phyloP scores from a whole-genome alignment of 2,329 filamentous ascomycete species.

The Phaeosphaeria sp. region DNA sequence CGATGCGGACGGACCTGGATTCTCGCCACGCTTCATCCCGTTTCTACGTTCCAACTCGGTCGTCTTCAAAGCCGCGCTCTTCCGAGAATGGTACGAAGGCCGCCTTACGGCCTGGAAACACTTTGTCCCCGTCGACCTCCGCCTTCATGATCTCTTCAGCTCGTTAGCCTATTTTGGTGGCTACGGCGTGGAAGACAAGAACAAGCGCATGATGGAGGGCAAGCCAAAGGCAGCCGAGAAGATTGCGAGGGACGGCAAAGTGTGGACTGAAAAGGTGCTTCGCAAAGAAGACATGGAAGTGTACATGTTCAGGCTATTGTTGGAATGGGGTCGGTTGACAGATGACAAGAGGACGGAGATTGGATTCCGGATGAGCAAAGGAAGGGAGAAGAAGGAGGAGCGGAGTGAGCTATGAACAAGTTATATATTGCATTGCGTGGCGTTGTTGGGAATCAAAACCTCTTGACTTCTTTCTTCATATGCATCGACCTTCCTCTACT shows the following conservation, averaged over 20 bases:
- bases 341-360: slow-evolving; percentile 44
- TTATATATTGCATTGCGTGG: slow-evolving; percentile 1
- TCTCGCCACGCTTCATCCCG: slow-evolving; percentile 69
- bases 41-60: slow-evolving; percentile 71
- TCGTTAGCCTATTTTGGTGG: slow-evolving; percentile 73
- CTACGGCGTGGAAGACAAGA: slow-evolving; percentile 30
- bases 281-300: slow-evolving; percentile 71
- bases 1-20: slow-evolving; percentile 72
- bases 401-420: slow-evolving; percentile 3
- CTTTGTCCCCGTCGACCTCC: slow-evolving; percentile 77
- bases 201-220: slow-evolving; percentile 35
- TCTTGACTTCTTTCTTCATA: not conserved
- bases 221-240: slow-evolving; percentile 36
- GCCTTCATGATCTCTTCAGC: slow-evolving; percentile 75
- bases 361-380: slow-evolving; percentile 37
- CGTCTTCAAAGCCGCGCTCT: slow-evolving; percentile 74
- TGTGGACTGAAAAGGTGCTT: slow-evolving; percentile 53
- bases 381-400: slow-evolving; percentile 9
- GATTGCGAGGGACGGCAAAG: slow-evolving; percentile 41
- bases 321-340: slow-evolving; percentile 67
- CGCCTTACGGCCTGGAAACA: slow-evolving; percentile 78
- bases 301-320: slow-evolving; percentile 76
- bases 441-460: not conserved
- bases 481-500: not conserved
- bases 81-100: slow-evolving; percentile 80